Conservation (phyloP, 805 yeast species). For the Zygosaccharomyces gambellarensis region DNA sequence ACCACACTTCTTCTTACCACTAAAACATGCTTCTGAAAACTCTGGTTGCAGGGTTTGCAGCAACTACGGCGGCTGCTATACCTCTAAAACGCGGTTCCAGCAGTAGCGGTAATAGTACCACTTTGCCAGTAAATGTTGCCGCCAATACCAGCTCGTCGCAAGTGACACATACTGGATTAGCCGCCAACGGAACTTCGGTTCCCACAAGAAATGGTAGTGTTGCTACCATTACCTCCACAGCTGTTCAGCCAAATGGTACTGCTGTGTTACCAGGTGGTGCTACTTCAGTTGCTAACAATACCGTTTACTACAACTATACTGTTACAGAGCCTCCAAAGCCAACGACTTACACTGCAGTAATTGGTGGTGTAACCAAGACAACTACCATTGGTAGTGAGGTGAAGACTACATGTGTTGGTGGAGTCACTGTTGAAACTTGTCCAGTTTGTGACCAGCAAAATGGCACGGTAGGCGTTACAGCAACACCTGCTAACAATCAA, state of each 20-base stretch:
- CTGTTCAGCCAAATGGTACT: background rate
- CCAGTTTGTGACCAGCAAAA: background rate
- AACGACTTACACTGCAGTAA: conserved; percentile 1
- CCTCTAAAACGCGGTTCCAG: background rate
- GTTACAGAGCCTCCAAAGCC: background rate
- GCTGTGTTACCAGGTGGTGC: conserved; percentile 2
- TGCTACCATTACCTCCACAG: background rate
- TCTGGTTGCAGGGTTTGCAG: background rate
- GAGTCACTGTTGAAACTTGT: conserved; percentile 2
- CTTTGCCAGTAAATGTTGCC: background rate
- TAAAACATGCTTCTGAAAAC: background rate
- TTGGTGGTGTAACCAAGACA: conserved; percentile 3
- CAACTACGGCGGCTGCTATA: background rate
- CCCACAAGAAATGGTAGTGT: background rate
- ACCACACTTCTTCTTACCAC: background rate
- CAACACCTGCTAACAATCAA: background rate
- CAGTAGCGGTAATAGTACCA: background rate
- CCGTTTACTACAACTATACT: conserved; percentile 1
- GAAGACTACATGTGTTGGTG: background rate
- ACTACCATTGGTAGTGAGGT: background rate
- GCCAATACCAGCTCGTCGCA: background rate
- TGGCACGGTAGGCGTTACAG: background rate
- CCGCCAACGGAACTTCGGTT: background rate
- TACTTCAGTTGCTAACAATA: background rate
- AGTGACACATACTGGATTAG: background rate